Evolutionary conservation across 345 rosid species (phyloP).

Genomic region (Eucalyptus pauciflora): DNA sequence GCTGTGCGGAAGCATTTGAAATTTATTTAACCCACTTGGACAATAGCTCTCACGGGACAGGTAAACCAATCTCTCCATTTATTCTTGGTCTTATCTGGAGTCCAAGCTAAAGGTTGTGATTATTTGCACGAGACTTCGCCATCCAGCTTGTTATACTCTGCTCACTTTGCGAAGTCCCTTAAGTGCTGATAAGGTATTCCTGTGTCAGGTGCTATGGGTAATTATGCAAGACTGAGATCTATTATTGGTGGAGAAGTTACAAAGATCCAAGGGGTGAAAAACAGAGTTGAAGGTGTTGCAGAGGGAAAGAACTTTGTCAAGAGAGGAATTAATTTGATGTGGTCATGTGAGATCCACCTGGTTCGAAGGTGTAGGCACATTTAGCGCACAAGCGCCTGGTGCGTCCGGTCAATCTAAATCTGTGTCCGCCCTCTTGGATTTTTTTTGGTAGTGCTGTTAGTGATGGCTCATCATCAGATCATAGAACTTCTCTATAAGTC

Average conservation of each 20-base stretch:
- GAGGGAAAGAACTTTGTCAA: background rate
- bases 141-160: background rate
- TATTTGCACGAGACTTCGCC: background rate
- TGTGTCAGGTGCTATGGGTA: background rate
- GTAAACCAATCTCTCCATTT: background rate
- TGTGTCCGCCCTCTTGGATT: background rate
- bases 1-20: slow-evolving; percentile 22
- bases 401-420: background rate
- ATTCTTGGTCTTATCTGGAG: background rate
- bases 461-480: background rate
- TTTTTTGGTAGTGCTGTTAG: background rate
- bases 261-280: background rate
- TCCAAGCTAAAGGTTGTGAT: background rate
- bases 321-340: background rate
- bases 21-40: background rate
- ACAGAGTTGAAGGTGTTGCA: background rate
- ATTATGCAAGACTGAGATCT: background rate
- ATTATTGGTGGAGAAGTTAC: background rate
- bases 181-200: background rate
- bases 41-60: background rate
- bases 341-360: background rate
- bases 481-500: background rate
- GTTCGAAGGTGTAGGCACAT: background rate
- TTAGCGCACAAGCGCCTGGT: background rate
- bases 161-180: background rate